Evolutionary conservation across 805 yeast genomes (phyloP).

Genomic region (Brettanomyces sp.): DNA sequence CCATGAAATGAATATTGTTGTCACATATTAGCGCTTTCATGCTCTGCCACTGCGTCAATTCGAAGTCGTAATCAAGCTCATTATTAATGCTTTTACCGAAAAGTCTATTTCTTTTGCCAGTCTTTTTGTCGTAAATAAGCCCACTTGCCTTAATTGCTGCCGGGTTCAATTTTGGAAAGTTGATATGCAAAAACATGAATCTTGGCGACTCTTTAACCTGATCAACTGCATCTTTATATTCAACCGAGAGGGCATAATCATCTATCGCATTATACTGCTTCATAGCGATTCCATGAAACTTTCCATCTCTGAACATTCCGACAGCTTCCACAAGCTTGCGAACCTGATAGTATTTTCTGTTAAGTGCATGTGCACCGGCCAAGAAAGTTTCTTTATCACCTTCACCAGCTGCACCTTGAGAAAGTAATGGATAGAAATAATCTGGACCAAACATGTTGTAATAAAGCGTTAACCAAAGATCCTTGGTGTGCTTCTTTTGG

Average conservation of each 20-base stretch:
- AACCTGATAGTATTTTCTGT: conserved; percentile 51
- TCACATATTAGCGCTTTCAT: conserved; percentile 33
- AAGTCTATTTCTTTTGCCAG: conserved; percentile 12
- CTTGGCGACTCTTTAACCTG: conserved; percentile 10
- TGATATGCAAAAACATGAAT: conserved; percentile 37
- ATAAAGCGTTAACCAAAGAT: conserved; percentile 45
- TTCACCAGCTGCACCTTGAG: conserved; percentile 41
- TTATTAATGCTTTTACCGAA: conserved; percentile 19
- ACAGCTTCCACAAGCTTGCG: conserved; percentile 46
- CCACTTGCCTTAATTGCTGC: conserved; percentile 4
- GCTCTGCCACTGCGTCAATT: conserved; percentile 46
- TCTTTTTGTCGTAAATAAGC: conserved; percentile 28
- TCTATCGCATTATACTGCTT: conserved; percentile 63
- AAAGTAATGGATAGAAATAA: conserved; percentile 43
- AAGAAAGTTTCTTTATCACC: conserved; percentile 56
- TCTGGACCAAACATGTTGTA: conserved; percentile 55
- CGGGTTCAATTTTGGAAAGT: conserved; percentile 48
- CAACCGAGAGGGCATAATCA: conserved; percentile 34
- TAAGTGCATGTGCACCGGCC: conserved; percentile 49
- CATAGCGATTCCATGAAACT: conserved; percentile 66
- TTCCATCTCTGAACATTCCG: conserved; percentile 36
- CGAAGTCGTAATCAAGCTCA: conserved; percentile 41
- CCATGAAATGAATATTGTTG: conserved; percentile 16
- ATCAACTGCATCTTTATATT: conserved; percentile 13
- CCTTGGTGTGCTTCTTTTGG: conserved; percentile 46